Evolutionary conservation across 1,139 yeast genomes (phyloP), one percentile per base, ranked within the genome.

Genomic region (Yamadazyma blattariae): DNA sequence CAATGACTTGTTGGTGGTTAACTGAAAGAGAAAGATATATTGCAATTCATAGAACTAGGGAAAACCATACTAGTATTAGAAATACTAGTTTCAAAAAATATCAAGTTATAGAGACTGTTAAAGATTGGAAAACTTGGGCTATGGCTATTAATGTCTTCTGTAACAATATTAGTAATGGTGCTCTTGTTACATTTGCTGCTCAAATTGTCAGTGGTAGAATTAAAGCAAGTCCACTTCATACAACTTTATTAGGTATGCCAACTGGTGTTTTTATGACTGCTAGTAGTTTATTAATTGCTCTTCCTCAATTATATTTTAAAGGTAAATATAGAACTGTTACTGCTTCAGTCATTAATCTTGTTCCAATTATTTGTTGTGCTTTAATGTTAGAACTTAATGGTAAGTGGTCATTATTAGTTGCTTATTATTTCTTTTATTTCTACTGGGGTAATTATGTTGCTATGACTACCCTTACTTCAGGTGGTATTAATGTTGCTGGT

Each of bases 201-300:
- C 47, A 71, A 30, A 52, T 73, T 31, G 73, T 63, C 38, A 59
- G 56, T 18, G 61, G 46, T 31, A 17, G 19, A 17, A 27, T 40
- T 33, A 66, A 56, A 3, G 54, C 72, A 25, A 50, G 62, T 16
- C 65, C 61, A 43, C 56, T 75, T 35, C 65, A 64, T 34, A 67
- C 80, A 1, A 72, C 78, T 1, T 52, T 76, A 25, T 77, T 76
- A 5, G 66, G 79, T 5, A 77, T 74, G 33, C 79, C 77, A 1
- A 62, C 71, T 27, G 71, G 74, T 32, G 72, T 76, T 0, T 72
- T 46, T 27, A 42, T 46, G 48, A 40, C 48, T 15, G 13, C 26
- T 5, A 29, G 38, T 18, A 34, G 42, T 2, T 42, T 45, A 45
- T 30, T 43, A 7, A 39, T 46, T 35, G 40, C 48, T 11, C 14